These are phyloP conservation scores for Rubroboletus satanas DNA, from an alignment of 768 basidiomycete genomes.

Conservation along the genomic window DNA sequence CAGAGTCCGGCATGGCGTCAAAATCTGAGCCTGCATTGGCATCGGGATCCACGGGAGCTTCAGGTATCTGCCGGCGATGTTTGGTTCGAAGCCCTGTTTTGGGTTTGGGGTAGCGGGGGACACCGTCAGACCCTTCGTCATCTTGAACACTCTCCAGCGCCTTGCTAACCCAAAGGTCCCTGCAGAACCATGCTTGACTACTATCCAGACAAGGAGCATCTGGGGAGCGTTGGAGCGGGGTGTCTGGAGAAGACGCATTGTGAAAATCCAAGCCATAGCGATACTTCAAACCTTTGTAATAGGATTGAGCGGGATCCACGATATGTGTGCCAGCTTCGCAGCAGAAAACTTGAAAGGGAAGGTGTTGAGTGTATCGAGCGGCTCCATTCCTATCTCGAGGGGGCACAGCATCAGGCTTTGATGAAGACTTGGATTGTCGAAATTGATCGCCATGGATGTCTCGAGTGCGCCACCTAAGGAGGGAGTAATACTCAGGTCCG, in stretches of 20 bases:
- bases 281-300: constrained; percentile 87
- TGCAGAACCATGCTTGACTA: constrained; percentile 96
- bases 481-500: neutral
- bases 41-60: constrained; percentile 51
- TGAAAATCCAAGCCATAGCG: constrained; percentile 78
- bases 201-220: constrained; percentile 93
- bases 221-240: constrained; percentile 53
- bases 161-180: constrained; percentile 92
- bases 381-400: constrained; percentile 84
- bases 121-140: constrained; percentile 31
- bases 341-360: constrained; percentile 98
- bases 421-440: constrained; percentile 92
- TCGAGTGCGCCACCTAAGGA: constrained; percentile 85
- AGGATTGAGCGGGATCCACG: constrained; percentile 92
- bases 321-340: constrained; percentile 98
- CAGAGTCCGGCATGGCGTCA: constrained; percentile 76
- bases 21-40: constrained; percentile 86
- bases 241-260: constrained; percentile 67
- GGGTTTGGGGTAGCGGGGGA: constrained; percentile 6
- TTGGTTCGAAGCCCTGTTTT: constrained; percentile 26
- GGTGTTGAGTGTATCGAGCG: constrained; percentile 80
- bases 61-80: constrained; percentile 32
- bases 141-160: constrained; percentile 74
- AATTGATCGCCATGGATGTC: constrained; percentile 99
- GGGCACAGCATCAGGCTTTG: constrained; percentile 85